Conservation (phyloP, 108 stramenopile species). For the Nannochloropsis oceanica region DNA sequence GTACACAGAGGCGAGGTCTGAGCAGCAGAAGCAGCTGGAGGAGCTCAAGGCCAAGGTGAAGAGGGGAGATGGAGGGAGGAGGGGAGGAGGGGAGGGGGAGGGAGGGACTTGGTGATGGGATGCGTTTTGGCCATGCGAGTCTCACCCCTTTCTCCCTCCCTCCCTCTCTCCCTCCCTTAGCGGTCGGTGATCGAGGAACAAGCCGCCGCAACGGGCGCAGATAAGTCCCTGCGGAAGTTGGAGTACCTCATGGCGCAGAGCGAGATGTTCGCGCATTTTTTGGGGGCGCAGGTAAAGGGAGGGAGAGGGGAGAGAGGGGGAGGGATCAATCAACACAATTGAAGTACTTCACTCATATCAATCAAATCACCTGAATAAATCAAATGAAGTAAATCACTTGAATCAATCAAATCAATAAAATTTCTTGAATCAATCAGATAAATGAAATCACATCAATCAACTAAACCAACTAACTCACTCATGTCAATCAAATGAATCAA, state of each 20-base stretch:
- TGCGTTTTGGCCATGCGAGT: background rate
- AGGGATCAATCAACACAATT: background rate
- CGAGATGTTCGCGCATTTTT: constrained; percentile 95
- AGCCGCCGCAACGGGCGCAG: background rate
- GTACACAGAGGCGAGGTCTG: background rate
- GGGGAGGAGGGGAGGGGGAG: background rate
- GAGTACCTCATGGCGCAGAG: constrained; percentile 81
- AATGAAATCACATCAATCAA: too few relatives aligned
- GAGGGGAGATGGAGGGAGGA: background rate
- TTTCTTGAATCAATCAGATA: too few relatives aligned
- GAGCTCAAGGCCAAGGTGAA: background rate
- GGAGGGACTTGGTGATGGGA: background rate
- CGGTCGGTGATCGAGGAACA: background rate
- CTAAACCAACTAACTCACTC: too few relatives aligned
- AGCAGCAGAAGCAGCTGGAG: background rate
- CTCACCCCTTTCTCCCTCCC: background rate
- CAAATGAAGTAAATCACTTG: too few relatives aligned
- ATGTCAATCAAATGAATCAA: too few relatives aligned
- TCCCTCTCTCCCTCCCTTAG: background rate
- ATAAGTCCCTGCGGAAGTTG: constrained; percentile 69
- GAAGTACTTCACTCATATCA: too few relatives aligned
- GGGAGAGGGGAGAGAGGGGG: background rate
- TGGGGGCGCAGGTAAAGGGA: constrained; percentile 28
- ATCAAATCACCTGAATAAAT: too few relatives aligned
- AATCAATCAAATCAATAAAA: too few relatives aligned